Evolutionary conservation across 352 stramenopile species (phyloP).

Genomic region (Globisporangium barbulae): DNA sequence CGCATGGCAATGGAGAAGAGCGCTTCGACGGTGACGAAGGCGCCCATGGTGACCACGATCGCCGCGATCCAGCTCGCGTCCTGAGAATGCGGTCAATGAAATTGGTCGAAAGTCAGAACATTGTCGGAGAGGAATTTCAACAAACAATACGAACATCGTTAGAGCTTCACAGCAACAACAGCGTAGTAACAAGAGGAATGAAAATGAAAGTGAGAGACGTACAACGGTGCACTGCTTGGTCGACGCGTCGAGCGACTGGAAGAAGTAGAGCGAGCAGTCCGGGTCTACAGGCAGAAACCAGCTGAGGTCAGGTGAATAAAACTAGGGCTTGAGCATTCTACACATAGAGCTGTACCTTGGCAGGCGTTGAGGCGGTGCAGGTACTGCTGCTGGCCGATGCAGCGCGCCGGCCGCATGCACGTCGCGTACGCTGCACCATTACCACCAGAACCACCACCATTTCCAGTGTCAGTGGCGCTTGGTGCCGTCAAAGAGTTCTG

Average conservation of each 20-base stretch:
- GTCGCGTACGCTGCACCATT: slow-evolving; percentile 2
- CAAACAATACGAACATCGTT: background rate
- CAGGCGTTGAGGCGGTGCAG: slow-evolving; percentile 39
- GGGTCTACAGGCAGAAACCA: slow-evolving; percentile 30
- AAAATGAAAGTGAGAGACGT: slow-evolving; percentile 19
- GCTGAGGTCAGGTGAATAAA: background rate
- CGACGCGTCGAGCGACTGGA: slow-evolving; percentile 41
- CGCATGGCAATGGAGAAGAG: slow-evolving; percentile 36
- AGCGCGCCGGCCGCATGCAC: slow-evolving; percentile 22
- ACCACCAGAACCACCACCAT: background rate
- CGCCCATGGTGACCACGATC: slow-evolving; percentile 28
- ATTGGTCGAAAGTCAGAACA: background rate
- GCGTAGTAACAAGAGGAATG: background rate
- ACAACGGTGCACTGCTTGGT: slow-evolving; percentile 57
- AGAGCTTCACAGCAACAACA: background rate
- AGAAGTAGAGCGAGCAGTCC: slow-evolving; percentile 60
- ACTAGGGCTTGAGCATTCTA: too few relatives aligned
- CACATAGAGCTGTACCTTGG: slow-evolving; percentile 27
- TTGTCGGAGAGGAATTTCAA: background rate
- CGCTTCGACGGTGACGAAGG: slow-evolving; percentile 41
- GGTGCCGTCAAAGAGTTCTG: background rate
- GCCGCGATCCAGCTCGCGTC: slow-evolving; percentile 32
- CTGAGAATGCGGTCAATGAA: slow-evolving; percentile 16
- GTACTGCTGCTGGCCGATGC: slow-evolving; percentile 43
- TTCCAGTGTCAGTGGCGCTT: background rate